Evolutionary conservation across 345 rosid genomes (phyloP), one percentile per base, ranked within the genome.

Genomic region (Pelargonium nanum): DNA sequence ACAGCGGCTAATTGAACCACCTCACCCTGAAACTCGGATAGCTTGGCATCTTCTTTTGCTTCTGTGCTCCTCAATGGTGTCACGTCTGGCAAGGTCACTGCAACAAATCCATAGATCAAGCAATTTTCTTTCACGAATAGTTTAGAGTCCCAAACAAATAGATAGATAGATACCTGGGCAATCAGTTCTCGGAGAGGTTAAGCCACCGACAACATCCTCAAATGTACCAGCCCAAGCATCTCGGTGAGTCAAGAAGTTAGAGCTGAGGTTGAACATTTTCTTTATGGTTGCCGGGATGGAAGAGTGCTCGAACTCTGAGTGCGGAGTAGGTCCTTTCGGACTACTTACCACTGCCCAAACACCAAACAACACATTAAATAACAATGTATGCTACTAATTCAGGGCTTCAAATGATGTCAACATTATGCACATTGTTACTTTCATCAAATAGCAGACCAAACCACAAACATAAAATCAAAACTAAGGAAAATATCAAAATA

Each of bases 191-290:
- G 99, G 96, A 60, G 91, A 76, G 59, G 81, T 69, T 58, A 89
- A 60, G 66, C 76, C 80, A 55, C 78, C 74, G 10, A 87, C 76
- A 25, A 93, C 87, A 17, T 75, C 84, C 76, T 93, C 97, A 22
- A 93, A 89, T 22, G 96, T 89, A 54, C 85, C 88, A 0, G 99
- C 99, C 99, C 99, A 89, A 60, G 99, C 97, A 77, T 93, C 99
- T 69, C 99, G 78, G 67, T 84, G 88, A 53, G 99, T 93, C 53
- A 93, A 79, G 83, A 82, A 93, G 68, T 87, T 89, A 44, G 99
- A 89, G 34, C 80, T 70, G 48, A 93, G 83, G 58, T 84, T 83
- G 85, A 93, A 93, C 4, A 93, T 77, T 69, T 93, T 89, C 91
- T 87, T 93, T 52, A 93, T 77, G 21, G 94, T 93, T 52, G 99